Conservation (phyloP, 805 yeast species). For the Blastobotrys attinorum region DNA sequence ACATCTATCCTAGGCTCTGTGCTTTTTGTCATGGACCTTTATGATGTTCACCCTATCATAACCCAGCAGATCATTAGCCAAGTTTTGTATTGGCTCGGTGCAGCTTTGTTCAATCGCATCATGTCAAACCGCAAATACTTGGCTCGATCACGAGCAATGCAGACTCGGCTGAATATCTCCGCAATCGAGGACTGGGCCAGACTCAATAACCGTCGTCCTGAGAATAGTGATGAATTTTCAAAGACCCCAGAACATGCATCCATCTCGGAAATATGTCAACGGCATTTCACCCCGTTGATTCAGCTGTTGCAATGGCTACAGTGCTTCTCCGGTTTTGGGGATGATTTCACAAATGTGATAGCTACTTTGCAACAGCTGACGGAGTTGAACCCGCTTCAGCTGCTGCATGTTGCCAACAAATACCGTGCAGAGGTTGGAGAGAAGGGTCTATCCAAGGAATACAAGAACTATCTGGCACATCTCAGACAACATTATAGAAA, state of each 20-base stretch:
- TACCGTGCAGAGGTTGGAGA: slow-evolving; percentile 86
- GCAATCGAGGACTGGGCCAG: slow-evolving; percentile 91
- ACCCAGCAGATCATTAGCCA: slow-evolving; percentile 70
- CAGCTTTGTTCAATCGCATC: slow-evolving; percentile 64
- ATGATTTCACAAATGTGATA: slow-evolving; percentile 34
- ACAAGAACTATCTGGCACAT: slow-evolving; percentile 37
- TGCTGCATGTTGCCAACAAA: slow-evolving; percentile 60
- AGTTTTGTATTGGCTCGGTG: slow-evolving; percentile 70
- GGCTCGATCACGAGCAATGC: slow-evolving; percentile 80
- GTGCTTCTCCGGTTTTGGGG: slow-evolving; percentile 63
- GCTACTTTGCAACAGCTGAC: slow-evolving; percentile 49
- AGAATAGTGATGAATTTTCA: slow-evolving; percentile 27
- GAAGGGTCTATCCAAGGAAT: slow-evolving; percentile 48
- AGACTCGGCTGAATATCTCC: slow-evolving; percentile 78
- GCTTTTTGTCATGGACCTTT: slow-evolving; percentile 74
- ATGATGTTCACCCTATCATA: slow-evolving; percentile 70
- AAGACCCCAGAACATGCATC: slow-evolving; percentile 38
- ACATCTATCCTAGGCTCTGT: slow-evolving; percentile 86
- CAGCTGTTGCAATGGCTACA: slow-evolving; percentile 89
- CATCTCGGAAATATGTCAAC: slow-evolving; percentile 54
- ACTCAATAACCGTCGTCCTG: slow-evolving; percentile 48
- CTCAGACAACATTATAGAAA: slow-evolving; percentile 25
- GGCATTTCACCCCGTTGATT: slow-evolving; percentile 62
- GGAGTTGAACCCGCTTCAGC: slow-evolving; percentile 59
- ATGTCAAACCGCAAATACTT: slow-evolving; percentile 60